These are phyloP conservation scores for Penicillium sp. DNA, from an alignment of 2,329 filamentous ascomycete genomes.

Conservation along the genomic window DNA sequence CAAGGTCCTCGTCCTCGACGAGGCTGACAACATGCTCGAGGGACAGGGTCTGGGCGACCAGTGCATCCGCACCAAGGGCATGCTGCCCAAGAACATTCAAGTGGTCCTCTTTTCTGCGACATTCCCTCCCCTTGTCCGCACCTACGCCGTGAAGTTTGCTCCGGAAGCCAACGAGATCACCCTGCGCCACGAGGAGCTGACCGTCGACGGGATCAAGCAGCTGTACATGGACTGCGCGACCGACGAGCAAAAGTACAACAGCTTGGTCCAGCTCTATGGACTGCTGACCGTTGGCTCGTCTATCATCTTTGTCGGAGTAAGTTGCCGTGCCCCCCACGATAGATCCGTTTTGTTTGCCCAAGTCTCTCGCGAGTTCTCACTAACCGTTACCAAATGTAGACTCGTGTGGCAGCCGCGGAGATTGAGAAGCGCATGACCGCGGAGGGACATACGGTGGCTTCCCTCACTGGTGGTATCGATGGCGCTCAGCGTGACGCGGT, in stretches of 20 bases:
- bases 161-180: constrained; percentile 82
- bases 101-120: constrained; percentile 94
- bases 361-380: constrained; percentile 14
- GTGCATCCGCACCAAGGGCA: constrained; percentile 76
- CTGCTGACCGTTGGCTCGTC: constrained; percentile 95
- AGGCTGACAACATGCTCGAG: constrained; percentile 98
- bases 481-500: constrained; percentile 75
- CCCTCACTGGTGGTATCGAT: constrained; percentile 82
- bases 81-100: constrained; percentile 70
- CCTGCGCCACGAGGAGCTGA: constrained; percentile 82
- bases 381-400: constrained; percentile 45
- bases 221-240: constrained; percentile 91
- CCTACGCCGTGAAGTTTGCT: constrained; percentile 77
- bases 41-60: constrained; percentile 93
- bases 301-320: constrained; percentile 92
- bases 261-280: constrained; percentile 87
- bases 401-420: constrained; percentile 73
- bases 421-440: constrained; percentile 80
- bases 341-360: too few relatives aligned
- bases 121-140: constrained; percentile 76
- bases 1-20: constrained; percentile 83
- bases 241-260: constrained; percentile 77
- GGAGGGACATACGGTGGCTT: constrained; percentile 88
- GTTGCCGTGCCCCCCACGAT: constrained; percentile 16
- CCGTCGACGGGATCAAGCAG: constrained; percentile 94